Evolutionary conservation across 2,329 filamentous ascomycete genomes (phyloP).

Genomic region (Claviceps cyperi): DNA sequence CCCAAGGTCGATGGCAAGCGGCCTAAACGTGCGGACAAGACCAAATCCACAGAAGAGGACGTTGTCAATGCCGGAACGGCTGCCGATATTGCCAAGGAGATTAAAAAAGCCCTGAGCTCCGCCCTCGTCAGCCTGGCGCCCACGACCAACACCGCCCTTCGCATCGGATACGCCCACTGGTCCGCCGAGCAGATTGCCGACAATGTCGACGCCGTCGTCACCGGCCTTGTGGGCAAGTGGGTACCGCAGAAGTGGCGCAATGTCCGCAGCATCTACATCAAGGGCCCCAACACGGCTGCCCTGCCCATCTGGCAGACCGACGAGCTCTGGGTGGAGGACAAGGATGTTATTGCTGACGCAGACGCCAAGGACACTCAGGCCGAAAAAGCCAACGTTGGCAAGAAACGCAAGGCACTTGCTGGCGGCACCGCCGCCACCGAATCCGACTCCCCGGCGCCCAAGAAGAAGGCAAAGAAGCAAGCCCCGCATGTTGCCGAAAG

Average conservation of each 20-base stretch:
- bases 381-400: conserved; percentile 45
- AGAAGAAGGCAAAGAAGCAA: conserved; percentile 24
- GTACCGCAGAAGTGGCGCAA: conserved; percentile 81
- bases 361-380: conserved; percentile 29
- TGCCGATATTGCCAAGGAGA: conserved; percentile 60
- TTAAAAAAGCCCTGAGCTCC: conserved; percentile 61
- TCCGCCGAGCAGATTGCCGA: conserved; percentile 60
- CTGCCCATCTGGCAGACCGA: conserved; percentile 91
- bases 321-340: conserved; percentile 75
- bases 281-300: conserved; percentile 74
- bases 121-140: conserved; percentile 70
- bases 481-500: conserved; percentile 24
- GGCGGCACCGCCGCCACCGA: conserved; percentile 21
- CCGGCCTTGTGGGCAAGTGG: conserved; percentile 59
- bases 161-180: conserved; percentile 64
- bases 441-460: conserved; percentile 11
- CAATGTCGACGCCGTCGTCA: conserved; percentile 62
- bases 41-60: conserved; percentile 14
- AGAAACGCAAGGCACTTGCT: conserved; percentile 44
- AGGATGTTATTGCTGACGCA: conserved; percentile 53
- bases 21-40: conserved; percentile 37
- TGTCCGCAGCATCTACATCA: conserved; percentile 73
- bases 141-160: conserved; percentile 65
- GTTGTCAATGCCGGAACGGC: conserved; percentile 36
- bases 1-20: conserved; percentile 46